Percentiles rank a stretch among this genome's conserved stretches.
These are phyloP conservation scores for Albifimbria verrucaria DNA, from an alignment of 2,329 filamentous ascomycete species.

Conservation along the genomic window DNA sequence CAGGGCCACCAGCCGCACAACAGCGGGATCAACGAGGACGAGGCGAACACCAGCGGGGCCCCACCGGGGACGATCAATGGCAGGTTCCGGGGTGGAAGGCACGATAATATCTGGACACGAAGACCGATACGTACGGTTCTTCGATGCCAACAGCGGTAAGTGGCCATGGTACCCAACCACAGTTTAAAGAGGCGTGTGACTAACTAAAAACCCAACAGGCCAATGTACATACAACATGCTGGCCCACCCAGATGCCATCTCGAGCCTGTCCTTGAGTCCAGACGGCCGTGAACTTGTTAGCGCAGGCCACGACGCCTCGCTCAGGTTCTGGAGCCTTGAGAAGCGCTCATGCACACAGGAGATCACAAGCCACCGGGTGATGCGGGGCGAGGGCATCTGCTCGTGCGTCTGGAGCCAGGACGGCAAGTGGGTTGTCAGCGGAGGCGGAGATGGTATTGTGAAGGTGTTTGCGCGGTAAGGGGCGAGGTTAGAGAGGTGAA, in stretches of 20 bases:
- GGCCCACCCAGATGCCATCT: conserved; percentile 90
- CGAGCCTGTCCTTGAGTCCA: conserved; percentile 84
- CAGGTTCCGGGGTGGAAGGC: conserved; percentile 80
- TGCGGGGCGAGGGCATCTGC: conserved; percentile 95
- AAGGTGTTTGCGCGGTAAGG: conserved; percentile 80
- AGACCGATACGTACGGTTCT: conserved; percentile 93
- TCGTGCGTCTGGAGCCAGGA: conserved; percentile 94
- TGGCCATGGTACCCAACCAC: no score
- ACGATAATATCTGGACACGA: conserved; percentile 96
- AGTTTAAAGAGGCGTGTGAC: no score
- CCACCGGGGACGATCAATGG: conserved; percentile 69
- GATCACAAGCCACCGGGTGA: conserved; percentile 86
- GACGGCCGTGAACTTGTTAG: conserved; percentile 94
- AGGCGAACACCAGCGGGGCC: conserved; percentile 56
- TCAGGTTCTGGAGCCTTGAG: conserved; percentile 96
- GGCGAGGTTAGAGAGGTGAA: no score
- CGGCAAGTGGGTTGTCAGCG: conserved; percentile 89
- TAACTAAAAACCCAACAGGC: conserved; percentile 50
- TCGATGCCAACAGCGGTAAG: conserved; percentile 97
- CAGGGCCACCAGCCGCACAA: conserved; percentile 55
- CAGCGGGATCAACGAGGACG: conserved; percentile 65
- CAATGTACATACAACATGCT: conserved; percentile 99
- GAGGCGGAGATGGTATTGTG: conserved; percentile 90
- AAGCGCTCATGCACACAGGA: conserved; percentile 95
- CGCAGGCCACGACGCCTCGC: conserved; percentile 89